A percentile compares a stretch with the other conserved stretches of the same genome.
Evolutionary conservation across 2,329 filamentous ascomycete genomes (phyloP).

Genomic region (Aspergillus costaricaensis): DNA sequence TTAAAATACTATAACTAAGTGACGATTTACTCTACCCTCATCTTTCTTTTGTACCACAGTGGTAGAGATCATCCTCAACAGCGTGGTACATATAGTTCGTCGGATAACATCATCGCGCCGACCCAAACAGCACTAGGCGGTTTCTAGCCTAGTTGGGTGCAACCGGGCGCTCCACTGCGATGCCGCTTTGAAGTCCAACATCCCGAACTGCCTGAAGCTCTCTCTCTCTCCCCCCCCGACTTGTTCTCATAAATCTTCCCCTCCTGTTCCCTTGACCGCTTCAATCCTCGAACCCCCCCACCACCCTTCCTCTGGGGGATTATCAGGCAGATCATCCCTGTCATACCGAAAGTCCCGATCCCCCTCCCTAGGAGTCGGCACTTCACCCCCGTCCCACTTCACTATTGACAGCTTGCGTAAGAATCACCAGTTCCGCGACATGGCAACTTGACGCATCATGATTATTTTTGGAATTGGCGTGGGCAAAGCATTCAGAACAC

Average conservation of each 20-base stretch:
- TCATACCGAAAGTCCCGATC: neutral
- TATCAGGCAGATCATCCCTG: neutral
- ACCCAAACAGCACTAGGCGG: slow-evolving; percentile 7
- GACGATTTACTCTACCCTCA: no score
- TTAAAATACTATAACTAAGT: no score
- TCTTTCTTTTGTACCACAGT: no score
- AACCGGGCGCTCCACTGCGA: slow-evolving; percentile 11
- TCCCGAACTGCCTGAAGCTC: slow-evolving; percentile 17
- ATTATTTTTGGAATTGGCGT: slow-evolving; percentile 26
- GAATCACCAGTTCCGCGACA: slow-evolving; percentile 24
- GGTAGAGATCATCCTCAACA: no score
- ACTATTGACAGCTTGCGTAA: slow-evolving; percentile 15
- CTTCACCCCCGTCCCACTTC: slow-evolving; percentile 4
- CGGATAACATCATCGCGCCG: slow-evolving; percentile 4
- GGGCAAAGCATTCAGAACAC: slow-evolving; percentile 23
- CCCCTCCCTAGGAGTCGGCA: slow-evolving; percentile 1
- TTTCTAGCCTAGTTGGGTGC: slow-evolving; percentile 13
- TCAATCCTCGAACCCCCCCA: slow-evolving; percentile 1
- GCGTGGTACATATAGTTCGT: neutral
- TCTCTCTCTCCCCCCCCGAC: slow-evolving; percentile 3
- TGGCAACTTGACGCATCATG: slow-evolving; percentile 36
- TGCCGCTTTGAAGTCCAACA: slow-evolving; percentile 13
- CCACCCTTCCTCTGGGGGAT: neutral
- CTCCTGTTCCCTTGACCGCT: neutral
- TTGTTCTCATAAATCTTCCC: neutral